Base-by-base conservation (phyloP, 257 asterid genomes). In the Nicotiana otophora region DNA sequence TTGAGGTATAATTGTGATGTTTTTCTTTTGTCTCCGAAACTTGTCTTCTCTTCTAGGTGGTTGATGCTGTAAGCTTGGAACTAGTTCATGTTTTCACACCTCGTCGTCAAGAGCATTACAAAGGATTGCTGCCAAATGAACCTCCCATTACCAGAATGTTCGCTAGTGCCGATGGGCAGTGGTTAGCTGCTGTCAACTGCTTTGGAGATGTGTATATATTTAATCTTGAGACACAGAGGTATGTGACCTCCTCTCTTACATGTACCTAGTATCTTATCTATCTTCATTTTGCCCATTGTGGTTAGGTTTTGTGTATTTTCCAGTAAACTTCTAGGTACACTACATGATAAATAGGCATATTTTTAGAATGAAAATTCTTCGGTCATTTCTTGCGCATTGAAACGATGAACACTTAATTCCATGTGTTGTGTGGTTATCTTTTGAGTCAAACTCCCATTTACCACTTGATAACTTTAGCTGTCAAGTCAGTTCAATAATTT, bases 151-250 rank as follows among this genome's bases (percentile, higher is more conserved):
- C 98, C 80, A 92, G 86, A 88, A 92, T 95, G 98, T 89, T 93
- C 84, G 90, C 96, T 23, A 92, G 98, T 86, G 69, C 80, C 36
- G 98, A 95, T 31, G 95, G 92, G 69, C 95, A 92, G 81, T 93
- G 98, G 98, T 88, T 95, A 61, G 98, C 98, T 82, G 95, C 97
- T 82, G 86, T 95, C 85, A 95, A 90, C 90, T 95, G 98, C 90
- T 93, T 86, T 72, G 98, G 98, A 69, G 98, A 95, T 89, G 88
- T 93, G 80, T 95, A 95, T 83, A 87, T 92, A 83, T 95, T 92
- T 83, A 92, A 91, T 85, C 95, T 93, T 28, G 97, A 92, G 87
- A 88, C 91, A 42, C 89, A 89, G 82, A 93, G 98, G 98, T 94
- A 81, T 19, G 85, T 83, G 33, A 60, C n/a, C 36, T 51, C 53